Percentiles rank a stretch among this genome's conserved stretches.
These are phyloP conservation scores for Pestalotiopsis sp. DNA, from an alignment of 2,329 filamentous ascomycete species.

Conservation along the genomic window DNA sequence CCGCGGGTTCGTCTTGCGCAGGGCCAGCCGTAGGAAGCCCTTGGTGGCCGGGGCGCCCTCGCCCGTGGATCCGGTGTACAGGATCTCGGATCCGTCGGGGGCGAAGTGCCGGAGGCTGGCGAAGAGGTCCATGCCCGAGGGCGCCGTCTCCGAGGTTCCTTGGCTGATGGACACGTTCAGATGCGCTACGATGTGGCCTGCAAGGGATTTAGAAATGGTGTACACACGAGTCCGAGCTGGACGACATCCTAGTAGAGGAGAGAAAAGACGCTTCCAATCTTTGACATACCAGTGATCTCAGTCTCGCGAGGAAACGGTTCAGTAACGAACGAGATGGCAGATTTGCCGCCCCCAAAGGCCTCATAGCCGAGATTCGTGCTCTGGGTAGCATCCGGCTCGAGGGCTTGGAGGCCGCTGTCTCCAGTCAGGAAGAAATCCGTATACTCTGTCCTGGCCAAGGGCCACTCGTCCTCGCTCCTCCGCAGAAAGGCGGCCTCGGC, in stretches of 20 bases:
- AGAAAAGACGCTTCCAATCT: neutral
- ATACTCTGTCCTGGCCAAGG: constrained; percentile 66
- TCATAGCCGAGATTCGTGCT: constrained; percentile 55
- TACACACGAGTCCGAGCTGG: neutral
- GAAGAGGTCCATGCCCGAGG: constrained; percentile 65
- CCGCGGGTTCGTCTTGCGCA: constrained; percentile 55
- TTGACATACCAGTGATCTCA: constrained; percentile 59
- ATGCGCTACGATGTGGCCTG: constrained; percentile 62
- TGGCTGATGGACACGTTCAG: constrained; percentile 64
- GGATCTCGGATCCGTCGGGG: constrained; percentile 56
- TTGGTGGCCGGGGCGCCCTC: constrained; percentile 65
- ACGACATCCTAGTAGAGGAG: neutral
- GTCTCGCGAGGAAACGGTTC: constrained; percentile 61
- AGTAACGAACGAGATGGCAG: constrained; percentile 61
- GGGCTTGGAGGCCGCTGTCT: constrained; percentile 39
- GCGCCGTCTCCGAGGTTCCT: constrained; percentile 46
- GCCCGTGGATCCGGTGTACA: constrained; percentile 67
- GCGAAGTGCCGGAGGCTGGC: constrained; percentile 63
- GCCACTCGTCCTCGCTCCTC: constrained; percentile 66
- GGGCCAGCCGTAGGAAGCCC: constrained; percentile 62
- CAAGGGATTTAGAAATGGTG: neutral
- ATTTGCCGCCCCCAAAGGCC: constrained; percentile 59
- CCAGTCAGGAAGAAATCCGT: constrained; percentile 62
- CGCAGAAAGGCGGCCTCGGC: constrained; percentile 58
- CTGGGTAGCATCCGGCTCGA: constrained; percentile 27